phyloP scores from a whole-genome alignment of 106 monocot species.

The Acanthochlamys bracteata region DNA sequence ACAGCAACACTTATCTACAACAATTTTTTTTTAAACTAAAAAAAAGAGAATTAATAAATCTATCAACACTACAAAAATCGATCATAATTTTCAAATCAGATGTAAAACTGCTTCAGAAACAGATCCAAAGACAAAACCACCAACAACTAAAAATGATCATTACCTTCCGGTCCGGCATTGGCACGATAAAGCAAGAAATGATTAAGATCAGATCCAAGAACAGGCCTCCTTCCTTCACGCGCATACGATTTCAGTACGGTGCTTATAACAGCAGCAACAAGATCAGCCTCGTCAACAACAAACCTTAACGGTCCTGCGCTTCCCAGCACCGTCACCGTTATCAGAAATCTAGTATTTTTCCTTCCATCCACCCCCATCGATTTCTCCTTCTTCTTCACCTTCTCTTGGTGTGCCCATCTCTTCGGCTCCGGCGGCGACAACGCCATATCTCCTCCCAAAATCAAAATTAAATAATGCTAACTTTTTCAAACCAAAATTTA shows the following conservation, averaged over 20 bases:
- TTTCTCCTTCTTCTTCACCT: neutral
- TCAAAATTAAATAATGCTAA: neutral
- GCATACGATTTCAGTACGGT: conserved; percentile 45
- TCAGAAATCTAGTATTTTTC: conserved; percentile 25
- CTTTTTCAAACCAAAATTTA: neutral
- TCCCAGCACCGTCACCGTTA: conserved; percentile 56
- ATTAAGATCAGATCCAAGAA: conserved; percentile 49
- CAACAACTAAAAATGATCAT: neutral
- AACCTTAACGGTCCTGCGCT: conserved; percentile 68
- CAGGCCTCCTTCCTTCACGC: conserved; percentile 59
- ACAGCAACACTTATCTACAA: too few species aligned
- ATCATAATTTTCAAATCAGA: neutral
- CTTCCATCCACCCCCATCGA: neutral
- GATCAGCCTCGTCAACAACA: conserved; percentile 48
- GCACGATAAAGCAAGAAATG: conserved; percentile 51
- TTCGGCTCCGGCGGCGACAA: conserved; percentile 3
- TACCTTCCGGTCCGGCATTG: conserved; percentile 49
- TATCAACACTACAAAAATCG: neutral
- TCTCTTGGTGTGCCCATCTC: neutral
- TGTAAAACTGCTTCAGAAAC: neutral
- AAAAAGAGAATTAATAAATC: too few species aligned
- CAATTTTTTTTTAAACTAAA: neutral
- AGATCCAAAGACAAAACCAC: neutral
- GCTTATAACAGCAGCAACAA: conserved; percentile 39
- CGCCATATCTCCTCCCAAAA: neutral